Evolutionary conservation across 441 rosid species (phyloP), one percentile per base, ranked within the genome.

Genomic region (Euphorbia celastroides): DNA sequence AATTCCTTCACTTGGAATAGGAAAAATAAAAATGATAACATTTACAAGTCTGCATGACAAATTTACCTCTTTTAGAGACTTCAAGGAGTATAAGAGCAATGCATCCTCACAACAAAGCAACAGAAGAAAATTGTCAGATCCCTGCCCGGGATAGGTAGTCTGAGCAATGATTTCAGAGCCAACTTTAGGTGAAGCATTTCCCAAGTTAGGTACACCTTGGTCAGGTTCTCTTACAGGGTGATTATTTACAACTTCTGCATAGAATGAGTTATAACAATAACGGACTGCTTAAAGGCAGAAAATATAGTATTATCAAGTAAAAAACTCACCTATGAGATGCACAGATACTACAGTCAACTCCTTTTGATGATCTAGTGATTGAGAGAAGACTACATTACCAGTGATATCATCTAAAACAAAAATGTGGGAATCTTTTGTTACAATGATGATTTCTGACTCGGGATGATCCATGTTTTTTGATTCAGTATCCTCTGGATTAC

Each of bases 61-160:
- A 26, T 5, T 77, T 65, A 92, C 96, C 97, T 87, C 84, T 73
- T 83, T 62, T 64, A 80, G 51, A 63, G 88, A 80, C 71, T 86
- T 77, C 66, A 83, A 64, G 76, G 85, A 79, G 71, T 78, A 79
- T 60, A 92, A 79, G 70, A 48, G 71, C 72, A 92, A 67, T 36
- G 81, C 81, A 79, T 88, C 83, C 78, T 84, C 89, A 62, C 70
- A 86, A 77, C 90, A 86, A 72, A 88, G 74, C 70, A 89, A 74
- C 68, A 89, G 72, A 63, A 74, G 62, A 31, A 71, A 75, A 62
- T 77, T 74, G 0, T 46, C 71, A 42, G 71, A 64, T 61, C 64
- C 72, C 69, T 77, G 73, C 81, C 64, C 80, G 72, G 57, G 62
- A 71, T 60, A 71, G 46, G 72, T 54, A 56, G 78, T 64, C 76